Conservation (phyloP, 495 filamentous ascomycete genomes). For the Annulohypoxylon maeteangense region DNA sequence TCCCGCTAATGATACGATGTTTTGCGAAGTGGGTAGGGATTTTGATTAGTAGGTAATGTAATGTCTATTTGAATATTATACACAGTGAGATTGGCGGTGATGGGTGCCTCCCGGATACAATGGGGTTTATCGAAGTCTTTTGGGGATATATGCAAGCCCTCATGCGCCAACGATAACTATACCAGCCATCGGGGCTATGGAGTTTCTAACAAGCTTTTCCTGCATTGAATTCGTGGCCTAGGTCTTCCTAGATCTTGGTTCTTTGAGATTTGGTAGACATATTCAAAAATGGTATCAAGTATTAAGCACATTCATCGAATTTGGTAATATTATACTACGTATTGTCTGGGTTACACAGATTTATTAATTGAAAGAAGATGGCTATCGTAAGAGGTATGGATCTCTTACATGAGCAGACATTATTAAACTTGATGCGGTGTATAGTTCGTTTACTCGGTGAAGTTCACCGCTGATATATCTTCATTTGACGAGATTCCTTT, state of each 20-base stretch:
- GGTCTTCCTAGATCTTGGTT: not conserved
- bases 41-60: not conserved
- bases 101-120: not conserved
- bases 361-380: too few relatives aligned
- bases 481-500: too few relatives aligned
- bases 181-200: not conserved
- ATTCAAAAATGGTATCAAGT: too few relatives aligned
- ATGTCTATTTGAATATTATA: not conserved
- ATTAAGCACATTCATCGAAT: too few relatives aligned
- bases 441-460: too few relatives aligned
- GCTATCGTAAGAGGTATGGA: too few relatives aligned
- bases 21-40: not conserved
- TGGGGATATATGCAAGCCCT: constrained; percentile 8
- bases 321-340: too few relatives aligned
- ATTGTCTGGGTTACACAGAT: too few relatives aligned
- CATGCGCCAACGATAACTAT: not conserved
- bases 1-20: not conserved
- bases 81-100: not conserved
- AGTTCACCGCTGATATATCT: too few relatives aligned
- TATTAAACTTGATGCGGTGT: too few relatives aligned
- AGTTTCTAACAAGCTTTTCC: not conserved
- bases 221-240: not conserved
- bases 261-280: not conserved
- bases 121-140: too few relatives aligned
- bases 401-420: too few relatives aligned